Conservation (phyloP, 2,329 filamentous ascomycete species). For the Proliferodiscus dingleyae region DNA sequence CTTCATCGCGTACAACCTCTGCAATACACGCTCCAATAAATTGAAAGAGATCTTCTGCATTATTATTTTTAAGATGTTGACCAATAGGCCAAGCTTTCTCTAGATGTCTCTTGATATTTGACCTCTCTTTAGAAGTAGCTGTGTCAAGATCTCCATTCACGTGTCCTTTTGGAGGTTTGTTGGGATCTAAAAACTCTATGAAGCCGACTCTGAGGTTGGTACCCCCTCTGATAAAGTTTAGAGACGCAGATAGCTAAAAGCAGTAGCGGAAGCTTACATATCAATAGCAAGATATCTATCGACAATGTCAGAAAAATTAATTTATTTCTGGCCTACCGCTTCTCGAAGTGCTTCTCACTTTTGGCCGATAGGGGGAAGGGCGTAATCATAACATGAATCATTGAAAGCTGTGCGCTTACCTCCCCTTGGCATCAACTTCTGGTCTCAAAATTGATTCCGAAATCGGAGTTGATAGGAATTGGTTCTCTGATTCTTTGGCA, state of each 20-base stretch:
- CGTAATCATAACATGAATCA: not conserved
- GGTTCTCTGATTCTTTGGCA: constrained; percentile 47
- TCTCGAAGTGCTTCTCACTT: no score
- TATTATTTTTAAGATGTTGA: constrained; percentile 67
- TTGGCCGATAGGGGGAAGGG: no score
- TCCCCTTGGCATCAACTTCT: constrained; percentile 44
- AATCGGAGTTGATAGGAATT: constrained; percentile 59
- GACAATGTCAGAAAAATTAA: no score
- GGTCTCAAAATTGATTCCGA: constrained; percentile 53
- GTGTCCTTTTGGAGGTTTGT: no score
- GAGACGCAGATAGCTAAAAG: constrained; percentile 2
- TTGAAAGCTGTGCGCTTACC: constrained; percentile 28
- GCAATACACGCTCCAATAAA: constrained; percentile 79
- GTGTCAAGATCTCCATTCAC: no score
- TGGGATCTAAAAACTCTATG: constrained; percentile 50
- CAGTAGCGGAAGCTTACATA: constrained; percentile 46
- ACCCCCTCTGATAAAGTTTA: constrained; percentile 50
- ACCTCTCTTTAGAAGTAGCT: constrained; percentile 4
- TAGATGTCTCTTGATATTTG: constrained; percentile 41
- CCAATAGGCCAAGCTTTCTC: constrained; percentile 72
- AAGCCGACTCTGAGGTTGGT: constrained; percentile 67
- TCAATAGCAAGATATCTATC: constrained; percentile 57
- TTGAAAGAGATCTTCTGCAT: constrained; percentile 69
- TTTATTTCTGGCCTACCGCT: no score
- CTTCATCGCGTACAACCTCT: constrained; percentile 60